These are phyloP conservation scores for Nymphaea thermarum DNA, from an alignment of 164 flowering plant species.

Conservation along the genomic window DNA sequence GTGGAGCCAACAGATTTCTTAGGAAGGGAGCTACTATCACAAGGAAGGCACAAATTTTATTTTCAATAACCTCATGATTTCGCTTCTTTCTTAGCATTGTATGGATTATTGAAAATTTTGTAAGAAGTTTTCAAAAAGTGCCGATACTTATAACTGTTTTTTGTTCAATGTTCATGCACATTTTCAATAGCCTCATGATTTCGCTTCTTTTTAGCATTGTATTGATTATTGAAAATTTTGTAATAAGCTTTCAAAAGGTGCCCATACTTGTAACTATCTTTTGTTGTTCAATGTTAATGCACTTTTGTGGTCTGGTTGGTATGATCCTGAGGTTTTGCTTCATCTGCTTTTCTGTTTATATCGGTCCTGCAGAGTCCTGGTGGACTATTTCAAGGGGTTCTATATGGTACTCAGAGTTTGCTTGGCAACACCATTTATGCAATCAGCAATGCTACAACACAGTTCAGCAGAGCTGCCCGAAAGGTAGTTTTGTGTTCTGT, in stretches of 20 bases:
- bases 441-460: constrained; percentile 91
- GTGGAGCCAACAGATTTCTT: too few species aligned
- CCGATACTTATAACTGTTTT: not conserved
- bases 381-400: constrained; percentile 73
- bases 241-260: too few species aligned
- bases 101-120: too few species aligned
- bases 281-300: not conserved
- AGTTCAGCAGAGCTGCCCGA: constrained; percentile 89
- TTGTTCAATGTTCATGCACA: not conserved
- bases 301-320: not conserved
- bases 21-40: too few species aligned
- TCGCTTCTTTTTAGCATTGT: too few species aligned
- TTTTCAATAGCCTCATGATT: too few species aligned
- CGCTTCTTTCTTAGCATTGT: too few species aligned
- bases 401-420: constrained; percentile 86
- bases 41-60: too few species aligned
- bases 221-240: too few species aligned
- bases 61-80: too few species aligned
- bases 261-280: not conserved
- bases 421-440: constrained; percentile 85
- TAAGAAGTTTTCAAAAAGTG: too few species aligned
- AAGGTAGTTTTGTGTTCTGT: constrained; percentile 39
- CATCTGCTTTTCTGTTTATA: not conserved
- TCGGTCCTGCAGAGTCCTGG: constrained; percentile 58
- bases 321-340: too few species aligned